Evolutionary conservation across 305 asterid species (phyloP).

Genomic region (Fraxinus floribunda): DNA sequence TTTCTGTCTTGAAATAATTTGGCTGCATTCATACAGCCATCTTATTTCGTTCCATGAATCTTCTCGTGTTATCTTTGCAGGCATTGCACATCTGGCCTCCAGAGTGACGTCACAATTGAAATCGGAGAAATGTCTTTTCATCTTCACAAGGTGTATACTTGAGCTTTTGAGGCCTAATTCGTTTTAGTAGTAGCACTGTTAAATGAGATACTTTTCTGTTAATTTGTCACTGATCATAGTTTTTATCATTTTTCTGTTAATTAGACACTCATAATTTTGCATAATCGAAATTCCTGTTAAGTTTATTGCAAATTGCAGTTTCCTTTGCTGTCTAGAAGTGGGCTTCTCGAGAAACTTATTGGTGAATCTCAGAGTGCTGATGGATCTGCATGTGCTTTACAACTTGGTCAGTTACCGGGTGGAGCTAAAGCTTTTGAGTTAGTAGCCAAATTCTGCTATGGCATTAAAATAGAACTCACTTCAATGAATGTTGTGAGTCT

Average conservation of each 20-base stretch:
- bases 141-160: conserved; percentile 71
- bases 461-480: conserved; percentile 69
- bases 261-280: not conserved
- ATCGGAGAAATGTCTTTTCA: conserved; percentile 83
- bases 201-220: not conserved
- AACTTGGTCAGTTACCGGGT: conserved; percentile 67
- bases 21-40: not conserved
- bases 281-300: not conserved
- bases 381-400: conserved; percentile 42
- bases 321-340: conserved; percentile 81
- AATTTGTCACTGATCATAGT: not conserved
- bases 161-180: not conserved
- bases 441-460: conserved; percentile 80
- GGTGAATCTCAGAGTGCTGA: conserved; percentile 39
- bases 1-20: not conserved
- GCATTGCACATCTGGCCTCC: conserved; percentile 76
- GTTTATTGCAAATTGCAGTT: conserved; percentile 45
- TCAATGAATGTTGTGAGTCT: conserved; percentile 71
- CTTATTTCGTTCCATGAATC: not conserved
- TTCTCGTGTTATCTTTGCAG: conserved; percentile 33
- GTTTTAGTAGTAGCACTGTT: not conserved
- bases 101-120: conserved; percentile 73
- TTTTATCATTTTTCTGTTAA: not conserved
- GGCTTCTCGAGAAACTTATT: conserved; percentile 63
- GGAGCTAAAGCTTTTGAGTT: conserved; percentile 82